Conservation (phyloP, 202 grass and related monocot species). For the Musa balbisiana region DNA sequence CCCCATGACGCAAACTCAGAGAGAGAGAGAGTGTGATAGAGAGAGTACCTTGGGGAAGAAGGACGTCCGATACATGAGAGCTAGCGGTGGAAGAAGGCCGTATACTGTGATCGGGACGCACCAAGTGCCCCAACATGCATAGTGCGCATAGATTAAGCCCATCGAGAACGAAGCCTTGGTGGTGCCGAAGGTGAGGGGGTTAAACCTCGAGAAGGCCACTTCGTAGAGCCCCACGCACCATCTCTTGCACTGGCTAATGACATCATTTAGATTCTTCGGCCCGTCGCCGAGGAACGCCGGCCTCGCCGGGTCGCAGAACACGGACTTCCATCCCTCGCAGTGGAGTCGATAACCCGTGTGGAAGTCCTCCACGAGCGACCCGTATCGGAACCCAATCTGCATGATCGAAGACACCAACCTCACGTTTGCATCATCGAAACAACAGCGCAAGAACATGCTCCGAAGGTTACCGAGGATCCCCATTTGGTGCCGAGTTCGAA, state of each 20-base stretch:
- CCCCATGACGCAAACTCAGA: neutral
- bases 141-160: slow-evolving; percentile 6
- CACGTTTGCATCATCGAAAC: neutral
- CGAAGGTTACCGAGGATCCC: slow-evolving; percentile 25
- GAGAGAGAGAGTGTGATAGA: neutral
- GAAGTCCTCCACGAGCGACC: slow-evolving; percentile 55
- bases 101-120: slow-evolving; percentile 27
- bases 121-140: slow-evolving; percentile 22
- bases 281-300: slow-evolving; percentile 43
- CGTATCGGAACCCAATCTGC: slow-evolving; percentile 63
- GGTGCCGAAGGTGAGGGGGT: slow-evolving; percentile 13
- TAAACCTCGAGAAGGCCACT: slow-evolving; percentile 35
- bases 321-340: slow-evolving; percentile 34
- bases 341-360: slow-evolving; percentile 48
- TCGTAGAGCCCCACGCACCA: slow-evolving; percentile 44
- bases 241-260: slow-evolving; percentile 52
- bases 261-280: slow-evolving; percentile 37
- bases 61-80: slow-evolving; percentile 21
- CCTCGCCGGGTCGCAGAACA: slow-evolving; percentile 8
- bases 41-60: slow-evolving; percentile 31
- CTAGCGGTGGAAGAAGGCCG: slow-evolving; percentile 31
- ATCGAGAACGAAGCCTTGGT: neutral
- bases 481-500: slow-evolving; percentile 32
- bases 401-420: neutral
- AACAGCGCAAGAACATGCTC: neutral